Conservation (phyloP, 140 eudicot species). For the Senecio squalidus region DNA sequence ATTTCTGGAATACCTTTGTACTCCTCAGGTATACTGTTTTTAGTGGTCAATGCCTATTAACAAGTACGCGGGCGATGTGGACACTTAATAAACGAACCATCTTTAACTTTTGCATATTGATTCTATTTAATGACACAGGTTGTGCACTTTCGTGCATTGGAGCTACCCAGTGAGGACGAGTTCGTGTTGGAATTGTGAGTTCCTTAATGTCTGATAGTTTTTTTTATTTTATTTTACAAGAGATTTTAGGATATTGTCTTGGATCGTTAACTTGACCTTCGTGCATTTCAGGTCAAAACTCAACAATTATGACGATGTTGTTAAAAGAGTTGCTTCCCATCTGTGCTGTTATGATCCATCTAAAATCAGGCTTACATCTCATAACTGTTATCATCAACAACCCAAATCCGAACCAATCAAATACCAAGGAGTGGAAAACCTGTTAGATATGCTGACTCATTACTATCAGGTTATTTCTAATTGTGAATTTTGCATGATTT, state of each 20-base stretch:
- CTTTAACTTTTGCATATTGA: background rate
- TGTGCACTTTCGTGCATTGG: slow-evolving; percentile 73
- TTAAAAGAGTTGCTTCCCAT: background rate
- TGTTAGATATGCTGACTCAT: background rate
- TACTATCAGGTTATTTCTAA: background rate
- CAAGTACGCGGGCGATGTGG: background rate
- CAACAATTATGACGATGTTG: background rate
- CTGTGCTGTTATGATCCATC: background rate
- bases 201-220: background rate
- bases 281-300: background rate
- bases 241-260: background rate
- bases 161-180: slow-evolving; percentile 84
- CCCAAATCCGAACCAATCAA: background rate
- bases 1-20: slow-evolving; percentile 67
- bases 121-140: slow-evolving; percentile 40
- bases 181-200: slow-evolving; percentile 70
- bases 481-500: background rate
- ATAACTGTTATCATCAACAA: background rate
- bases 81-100: slow-evolving; percentile 3
- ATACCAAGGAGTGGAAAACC: background rate
- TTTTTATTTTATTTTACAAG: background rate
- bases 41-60: background rate
- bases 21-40: slow-evolving; percentile 56
- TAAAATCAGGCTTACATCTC: background rate
- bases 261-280: background rate